Evolutionary conservation across 495 filamentous ascomycete genomes (phyloP), one percentile per base, ranked within the genome.

Genomic region (Aspergillus leporis): DNA sequence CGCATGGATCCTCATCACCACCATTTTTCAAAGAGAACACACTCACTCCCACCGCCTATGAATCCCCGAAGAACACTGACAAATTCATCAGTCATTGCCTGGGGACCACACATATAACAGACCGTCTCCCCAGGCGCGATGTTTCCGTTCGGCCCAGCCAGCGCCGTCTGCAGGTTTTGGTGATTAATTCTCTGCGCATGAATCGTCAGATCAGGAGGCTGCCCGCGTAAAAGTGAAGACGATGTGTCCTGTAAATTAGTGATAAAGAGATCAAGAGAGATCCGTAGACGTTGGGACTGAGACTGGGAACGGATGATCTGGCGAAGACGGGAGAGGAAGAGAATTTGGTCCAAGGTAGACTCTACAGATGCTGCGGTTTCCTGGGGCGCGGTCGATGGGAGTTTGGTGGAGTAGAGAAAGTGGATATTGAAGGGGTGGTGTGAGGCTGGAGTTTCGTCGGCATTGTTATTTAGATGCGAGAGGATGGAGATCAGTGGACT

Each of bases 11-110:
- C 5, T 47, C 14, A 50, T 64, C 54, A 94, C 92, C 92, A 96
- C 92, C 91, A 96, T 63, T 90, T 93, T 73, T 96, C 92, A 65
- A 80, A 93, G 36, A 92, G 70, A 0, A 95, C 87, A 21, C 82
- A 77, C 31, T 82, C 70, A 34, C 70, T 49, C 14, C 77, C 73
- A 69, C 89, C 82, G 5, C 81, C 84, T 25, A 85, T 66, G 18
- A 83, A 76, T 1, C 59, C 61, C 3, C 69, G 63, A 2, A 85
- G 67, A 16, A 74, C 72, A n/a, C 76, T 76, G 0, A 93, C 89
- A 60, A 92, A 81, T 55, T 87, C 81, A 71, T 95, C 91, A 3
- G 89, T 93, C 91, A 95, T 94, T 9, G 55, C 54, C 18, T 88
- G 88, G 16, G 90, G 86, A 7, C 92, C 91, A 66, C 92, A 95